Percentiles rank a stretch among this genome's conserved stretches.
Conservation (phyloP, 2,329 filamentous ascomycete genomes). For the Colletotrichum lentis region DNA sequence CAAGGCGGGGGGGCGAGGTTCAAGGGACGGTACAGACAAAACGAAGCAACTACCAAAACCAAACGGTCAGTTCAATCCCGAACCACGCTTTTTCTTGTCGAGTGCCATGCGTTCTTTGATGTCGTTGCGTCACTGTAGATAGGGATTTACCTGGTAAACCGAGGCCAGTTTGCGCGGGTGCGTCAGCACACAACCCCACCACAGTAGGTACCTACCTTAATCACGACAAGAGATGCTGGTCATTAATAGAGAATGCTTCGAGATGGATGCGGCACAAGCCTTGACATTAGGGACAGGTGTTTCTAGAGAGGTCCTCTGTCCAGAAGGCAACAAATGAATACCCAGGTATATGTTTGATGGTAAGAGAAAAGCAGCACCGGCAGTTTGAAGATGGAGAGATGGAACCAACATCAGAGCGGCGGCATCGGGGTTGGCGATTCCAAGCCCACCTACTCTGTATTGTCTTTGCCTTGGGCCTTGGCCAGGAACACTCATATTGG, state of each 20-base stretch:
- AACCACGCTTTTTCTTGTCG: not conserved
- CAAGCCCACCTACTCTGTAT: not conserved
- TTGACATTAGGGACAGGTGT: not conserved
- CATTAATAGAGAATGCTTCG: not conserved
- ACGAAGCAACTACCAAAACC: conserved; percentile 1
- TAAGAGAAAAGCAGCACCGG: not conserved
- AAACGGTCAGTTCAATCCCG: not conserved
- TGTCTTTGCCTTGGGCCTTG: not conserved
- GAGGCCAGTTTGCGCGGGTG: not conserved
- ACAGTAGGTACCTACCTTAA: not conserved
- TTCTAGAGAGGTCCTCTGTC: too few species aligned
- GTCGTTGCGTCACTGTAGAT: not conserved
- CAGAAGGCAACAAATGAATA: too few species aligned
- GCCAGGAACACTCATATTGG: not conserved
- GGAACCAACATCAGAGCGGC: conserved; percentile 15
- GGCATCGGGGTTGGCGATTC: conserved; percentile 19
- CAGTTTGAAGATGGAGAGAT: conserved; percentile 2
- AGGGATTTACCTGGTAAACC: not conserved
- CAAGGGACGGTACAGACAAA: conserved; percentile 9
- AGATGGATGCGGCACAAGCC: not conserved
- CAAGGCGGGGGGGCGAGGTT: conserved; percentile 12
- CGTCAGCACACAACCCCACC: not conserved
- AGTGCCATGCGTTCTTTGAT: not conserved
- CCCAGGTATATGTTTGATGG: too few species aligned
- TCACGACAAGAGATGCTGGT: too few species aligned